Evolutionary conservation across 495 filamentous ascomycete genomes (phyloP), one percentile per base, ranked within the genome.

Genomic region (Thermothielavioides terrestris): DNA sequence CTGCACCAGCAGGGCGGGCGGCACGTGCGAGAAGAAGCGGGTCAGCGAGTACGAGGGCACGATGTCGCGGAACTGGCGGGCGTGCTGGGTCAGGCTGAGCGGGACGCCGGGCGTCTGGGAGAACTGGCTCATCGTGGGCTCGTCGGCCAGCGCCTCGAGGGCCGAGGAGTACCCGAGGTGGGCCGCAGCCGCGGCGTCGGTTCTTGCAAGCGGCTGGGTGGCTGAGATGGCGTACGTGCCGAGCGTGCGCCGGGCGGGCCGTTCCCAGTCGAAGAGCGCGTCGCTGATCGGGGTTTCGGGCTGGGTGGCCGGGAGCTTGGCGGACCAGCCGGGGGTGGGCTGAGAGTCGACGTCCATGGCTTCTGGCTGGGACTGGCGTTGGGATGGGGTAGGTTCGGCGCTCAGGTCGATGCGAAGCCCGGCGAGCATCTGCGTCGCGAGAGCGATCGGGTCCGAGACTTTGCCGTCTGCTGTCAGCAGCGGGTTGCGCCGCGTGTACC

Each of bases 121-220:
- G 77, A 99, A 97, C 67, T 99, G 92, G 23, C 80, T 85, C 82
- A 96, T 86, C 30, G 83, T 83, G 7, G 89, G 92, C 61, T 98
- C 92, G 57, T 95, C 87, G 45, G 82, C 80, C 9, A 97, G 79
- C 46, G 76, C 71, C 43, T 80, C 78, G 45, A 80, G 77, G 50
- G 81, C 70, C 56, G 52, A 18, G 27, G 14, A 22, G 32, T n/a
- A 45, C 43, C 12, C 11, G 35, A 18, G 8, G 10, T 23, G 31
- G 41, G 32, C 32, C 1, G 38, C 37, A 11, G 9, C 34, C 12
- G 56, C 21, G 18, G 57, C 54, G 53, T 63, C 63, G 42, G 58
- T 49, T 40, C 55, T 47, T 17, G 70, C 59, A 23, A 68, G 59
- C 21, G 77, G 76, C 50, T 80, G 77, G 27, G 75, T 78, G 5